These are phyloP conservation scores for Cerioporus squamosus DNA, from an alignment of 1,284 basidiomycete species.

Conservation along the genomic window DNA sequence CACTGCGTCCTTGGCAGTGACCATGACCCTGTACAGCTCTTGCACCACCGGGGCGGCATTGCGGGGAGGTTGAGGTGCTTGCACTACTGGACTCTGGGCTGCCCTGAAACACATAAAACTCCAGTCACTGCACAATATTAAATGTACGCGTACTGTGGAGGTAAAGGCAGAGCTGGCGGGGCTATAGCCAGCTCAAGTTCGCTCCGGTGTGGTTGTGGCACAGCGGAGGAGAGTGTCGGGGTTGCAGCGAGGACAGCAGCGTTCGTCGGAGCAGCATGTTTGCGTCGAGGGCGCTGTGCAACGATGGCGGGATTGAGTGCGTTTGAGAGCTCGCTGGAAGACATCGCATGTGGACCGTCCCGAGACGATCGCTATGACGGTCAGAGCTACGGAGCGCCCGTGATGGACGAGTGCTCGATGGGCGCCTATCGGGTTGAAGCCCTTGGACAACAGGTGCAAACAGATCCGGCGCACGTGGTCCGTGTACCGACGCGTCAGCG, in stretches of 20 bases:
- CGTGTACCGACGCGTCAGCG: slow-evolving; percentile 39
- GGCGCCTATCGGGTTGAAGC: slow-evolving; percentile 36
- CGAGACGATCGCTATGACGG: too few relatives aligned
- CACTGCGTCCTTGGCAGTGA: slow-evolving; percentile 56
- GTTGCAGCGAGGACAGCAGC: background rate
- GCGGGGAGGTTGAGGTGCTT: slow-evolving; percentile 9
- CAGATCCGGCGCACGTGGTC: slow-evolving; percentile 20
- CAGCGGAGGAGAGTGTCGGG: background rate
- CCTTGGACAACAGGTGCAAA: too few relatives aligned
- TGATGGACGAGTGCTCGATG: background rate
- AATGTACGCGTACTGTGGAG: slow-evolving; percentile 9
- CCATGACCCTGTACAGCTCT: slow-evolving; percentile 58
- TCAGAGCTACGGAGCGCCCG: background rate
- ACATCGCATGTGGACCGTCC: slow-evolving; percentile 36
- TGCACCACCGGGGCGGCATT: slow-evolving; percentile 49
- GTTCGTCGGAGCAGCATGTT: slow-evolving; percentile 17
- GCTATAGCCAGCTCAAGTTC: slow-evolving; percentile 63
- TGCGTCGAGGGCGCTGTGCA: slow-evolving; percentile 35
- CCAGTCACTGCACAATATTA: too few relatives aligned
- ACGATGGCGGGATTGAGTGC: slow-evolving; percentile 71
- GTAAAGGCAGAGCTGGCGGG: slow-evolving; percentile 37
- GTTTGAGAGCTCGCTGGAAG: slow-evolving; percentile 74
- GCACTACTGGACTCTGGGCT: too few relatives aligned
- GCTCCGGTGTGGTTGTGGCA: slow-evolving; percentile 49
- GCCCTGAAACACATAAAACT: too few relatives aligned